Evolutionary conservation across 73 alveolate genomes (phyloP).

Genomic region (Paramecium tetraurelia): DNA sequence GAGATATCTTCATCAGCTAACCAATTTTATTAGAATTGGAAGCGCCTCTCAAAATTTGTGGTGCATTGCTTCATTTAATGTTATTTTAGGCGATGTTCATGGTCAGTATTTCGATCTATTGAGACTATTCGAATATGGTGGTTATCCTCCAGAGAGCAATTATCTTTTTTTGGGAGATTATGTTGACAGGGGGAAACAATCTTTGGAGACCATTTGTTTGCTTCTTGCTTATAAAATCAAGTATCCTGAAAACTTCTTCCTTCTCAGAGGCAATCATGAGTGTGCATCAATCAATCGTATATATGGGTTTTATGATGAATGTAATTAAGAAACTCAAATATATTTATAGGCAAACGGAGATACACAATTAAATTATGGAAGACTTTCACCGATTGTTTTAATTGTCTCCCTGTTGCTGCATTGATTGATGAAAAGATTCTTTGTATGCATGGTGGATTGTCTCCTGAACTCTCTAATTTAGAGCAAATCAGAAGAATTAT

Average conservation of each 20-base stretch:
- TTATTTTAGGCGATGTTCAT: conserved; percentile 84
- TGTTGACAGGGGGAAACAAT: conserved; percentile 94
- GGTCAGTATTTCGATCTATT: conserved; percentile 94
- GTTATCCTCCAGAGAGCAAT: conserved; percentile 97
- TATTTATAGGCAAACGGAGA: conserved; percentile 68
- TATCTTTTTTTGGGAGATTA: conserved; percentile 96
- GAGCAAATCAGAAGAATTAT: conserved; percentile 93
- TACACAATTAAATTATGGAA: conserved; percentile 98
- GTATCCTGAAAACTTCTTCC: conserved; percentile 98
- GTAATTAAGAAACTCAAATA: conserved; percentile 66
- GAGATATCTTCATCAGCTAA: conserved; percentile 82
- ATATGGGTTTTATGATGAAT: conserved; percentile 99
- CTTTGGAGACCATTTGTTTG: conserved; percentile 92
- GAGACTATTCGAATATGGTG: conserved; percentile 94
- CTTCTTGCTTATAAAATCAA: conserved; percentile 93
- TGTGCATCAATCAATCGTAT: conserved; percentile 98
- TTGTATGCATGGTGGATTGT: conserved; percentile 99
- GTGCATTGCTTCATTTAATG: neutral
- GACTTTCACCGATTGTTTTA: conserved; percentile 98
- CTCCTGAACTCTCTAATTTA: conserved; percentile 91
- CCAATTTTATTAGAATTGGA: conserved; percentile 86
- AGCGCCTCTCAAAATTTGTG: conserved; percentile 76
- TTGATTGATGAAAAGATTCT: conserved; percentile 96
- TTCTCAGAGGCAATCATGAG: conserved; percentile 99
- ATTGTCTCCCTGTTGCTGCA: conserved; percentile 99